Percentiles rank a stretch among this genome's conserved stretches.
phyloP scores from a whole-genome alignment of 164 flowering plant species.

The Sextonia rubra region DNA sequence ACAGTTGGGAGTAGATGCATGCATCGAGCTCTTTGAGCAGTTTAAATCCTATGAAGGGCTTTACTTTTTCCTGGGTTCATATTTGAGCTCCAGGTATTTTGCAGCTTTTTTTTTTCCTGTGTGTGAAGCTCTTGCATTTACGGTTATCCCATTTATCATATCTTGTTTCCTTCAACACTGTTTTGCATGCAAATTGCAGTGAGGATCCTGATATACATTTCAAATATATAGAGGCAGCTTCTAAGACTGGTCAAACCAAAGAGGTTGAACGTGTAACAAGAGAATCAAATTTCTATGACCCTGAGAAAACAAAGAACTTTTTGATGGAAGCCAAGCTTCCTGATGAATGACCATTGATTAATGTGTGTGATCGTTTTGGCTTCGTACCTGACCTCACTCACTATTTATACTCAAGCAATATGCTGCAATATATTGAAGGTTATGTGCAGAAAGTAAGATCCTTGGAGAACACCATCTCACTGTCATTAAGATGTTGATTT shows the following conservation, averaged over 20 bases:
- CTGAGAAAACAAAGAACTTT: slow-evolving; percentile 97
- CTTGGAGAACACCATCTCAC: not conserved
- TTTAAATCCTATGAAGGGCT: slow-evolving; percentile 97
- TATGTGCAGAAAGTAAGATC: slow-evolving; percentile 89
- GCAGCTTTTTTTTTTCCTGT: not conserved
- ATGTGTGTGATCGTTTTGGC: slow-evolving; percentile 99
- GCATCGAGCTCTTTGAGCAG: slow-evolving; percentile 96
- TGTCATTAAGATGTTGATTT: not conserved
- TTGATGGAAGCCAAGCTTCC: slow-evolving; percentile 99
- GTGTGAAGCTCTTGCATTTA: not conserved
- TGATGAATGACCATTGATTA: slow-evolving; percentile 95
- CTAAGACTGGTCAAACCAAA: slow-evolving; percentile 98
- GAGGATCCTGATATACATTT: slow-evolving; percentile 99
- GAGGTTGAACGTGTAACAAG: slow-evolving; percentile 99
- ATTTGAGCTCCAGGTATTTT: slow-evolving; percentile 88
- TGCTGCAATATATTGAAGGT: slow-evolving; percentile 99
- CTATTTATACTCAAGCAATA: slow-evolving; percentile 84
- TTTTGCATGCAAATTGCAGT: slow-evolving; percentile 35
- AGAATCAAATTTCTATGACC: slow-evolving; percentile 93
- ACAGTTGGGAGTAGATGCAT: slow-evolving; percentile 91
- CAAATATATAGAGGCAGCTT: slow-evolving; percentile 98
- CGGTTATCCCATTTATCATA: not conserved
- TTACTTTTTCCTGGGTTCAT: slow-evolving; percentile 96
- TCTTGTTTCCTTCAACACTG: not conserved
- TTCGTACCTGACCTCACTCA: slow-evolving; percentile 98